These are phyloP conservation scores for Isatis tinctoria DNA, from an alignment of 345 rosid genomes.

Conservation along the genomic window DNA sequence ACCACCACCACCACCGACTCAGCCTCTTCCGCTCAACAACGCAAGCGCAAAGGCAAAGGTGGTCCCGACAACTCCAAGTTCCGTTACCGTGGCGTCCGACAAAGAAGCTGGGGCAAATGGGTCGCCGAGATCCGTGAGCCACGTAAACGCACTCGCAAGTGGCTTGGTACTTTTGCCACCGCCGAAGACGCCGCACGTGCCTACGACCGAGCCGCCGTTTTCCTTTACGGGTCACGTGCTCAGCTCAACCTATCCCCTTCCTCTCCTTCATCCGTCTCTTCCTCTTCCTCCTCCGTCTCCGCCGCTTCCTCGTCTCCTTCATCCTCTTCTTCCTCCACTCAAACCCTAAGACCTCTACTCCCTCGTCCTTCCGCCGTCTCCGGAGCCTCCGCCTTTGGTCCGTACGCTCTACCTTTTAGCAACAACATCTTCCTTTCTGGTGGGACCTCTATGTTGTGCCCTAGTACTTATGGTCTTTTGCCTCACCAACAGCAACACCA, in stretches of 20 bases:
- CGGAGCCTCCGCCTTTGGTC: constrained; percentile 12
- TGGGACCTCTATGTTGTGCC: constrained; percentile 28
- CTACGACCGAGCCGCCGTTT: constrained; percentile 76
- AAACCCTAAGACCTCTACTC: constrained; percentile 80
- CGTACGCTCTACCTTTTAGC: constrained; percentile 23
- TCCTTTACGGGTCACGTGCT: constrained; percentile 71
- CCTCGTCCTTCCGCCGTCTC: constrained; percentile 65
- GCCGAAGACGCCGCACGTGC: constrained; percentile 93
- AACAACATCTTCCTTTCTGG: constrained; percentile 24
- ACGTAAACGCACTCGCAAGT: constrained; percentile 67
- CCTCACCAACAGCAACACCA: constrained; percentile 29
- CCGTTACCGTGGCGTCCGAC: constrained; percentile 63
- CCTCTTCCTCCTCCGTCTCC: constrained; percentile 39
- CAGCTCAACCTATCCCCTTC: constrained; percentile 61
- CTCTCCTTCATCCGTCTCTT: constrained; percentile 36
- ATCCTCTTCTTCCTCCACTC: constrained; percentile 45
- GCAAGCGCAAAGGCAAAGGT: constrained; percentile 58
- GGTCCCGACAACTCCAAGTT: constrained; percentile 69
- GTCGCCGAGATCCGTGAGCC: constrained; percentile 83
- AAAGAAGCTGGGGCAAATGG: constrained; percentile 80
- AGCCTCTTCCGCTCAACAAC: constrained; percentile 11
- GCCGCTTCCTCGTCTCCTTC: constrained; percentile 36
- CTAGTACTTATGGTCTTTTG: constrained; percentile 27
- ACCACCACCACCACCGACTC: constrained; percentile 27
- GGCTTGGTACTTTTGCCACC: constrained; percentile 84